Base-by-base conservation (phyloP, 805 yeast species). In the Teunomyces barrocoloradensis region DNA sequence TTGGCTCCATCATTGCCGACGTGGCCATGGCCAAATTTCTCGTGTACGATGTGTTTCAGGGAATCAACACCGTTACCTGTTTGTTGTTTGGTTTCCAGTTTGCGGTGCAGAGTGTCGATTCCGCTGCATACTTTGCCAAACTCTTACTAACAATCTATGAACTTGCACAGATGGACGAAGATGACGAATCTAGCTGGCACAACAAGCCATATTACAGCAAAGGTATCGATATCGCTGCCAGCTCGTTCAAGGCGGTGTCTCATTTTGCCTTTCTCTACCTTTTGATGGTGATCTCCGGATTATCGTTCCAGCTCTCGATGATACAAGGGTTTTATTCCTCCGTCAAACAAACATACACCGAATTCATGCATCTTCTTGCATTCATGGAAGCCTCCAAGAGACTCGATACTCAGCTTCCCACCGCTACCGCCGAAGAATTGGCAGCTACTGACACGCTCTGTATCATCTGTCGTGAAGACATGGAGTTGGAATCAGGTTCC, bases 401-500 rank as follows among this genome's bases (percentile, higher is more conserved):
- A 55, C 69, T 94, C 58, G 89, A 87, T 52, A 71, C 74, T 23
- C 80, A 77, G 52, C 71, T 94, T 44, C 68, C 70, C 6, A 77
- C 81, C 50, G 96, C 96, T 2, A 70, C 84, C 0, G 72, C 64
- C 10, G 79, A 69, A 25, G 91, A 87, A 39, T 71, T 87, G 48
- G 78, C 51, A 1, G 56, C 69, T 5, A 75, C 81, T 15, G 83
- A 80, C 52, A 85, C 84, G 68, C 71, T 61, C 61, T 87, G 99
- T 67, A 89, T 89, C 51, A 86, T 92, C 35, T 92, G 99, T 68
- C 82, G 96, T 56, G 98, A 94, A 55, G 96, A 89, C 51, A 85
- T 92, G 92, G 64, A 73, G 5, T 56, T 69, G 69, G 47, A 73
- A 30, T 23, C 28, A 10, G 30, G 40, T 2, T 53, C 57, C 12